phyloP scores from a whole-genome alignment of 2,329 filamentous ascomycete species.

The Aureobasidium sp. region DNA sequence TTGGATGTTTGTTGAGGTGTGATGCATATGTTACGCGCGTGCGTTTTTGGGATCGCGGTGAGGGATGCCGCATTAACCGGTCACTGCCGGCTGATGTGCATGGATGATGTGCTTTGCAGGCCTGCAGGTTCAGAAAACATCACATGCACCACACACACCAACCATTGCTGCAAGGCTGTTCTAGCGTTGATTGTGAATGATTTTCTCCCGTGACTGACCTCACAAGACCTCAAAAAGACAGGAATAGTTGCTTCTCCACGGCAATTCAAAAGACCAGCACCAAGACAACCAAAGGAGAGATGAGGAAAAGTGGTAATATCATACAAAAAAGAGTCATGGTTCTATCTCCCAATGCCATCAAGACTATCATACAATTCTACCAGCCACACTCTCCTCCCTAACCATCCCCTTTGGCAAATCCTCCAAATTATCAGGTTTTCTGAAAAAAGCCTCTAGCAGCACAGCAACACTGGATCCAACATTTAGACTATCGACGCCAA shows the following conservation, averaged over 20 bases:
- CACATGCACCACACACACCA: background rate
- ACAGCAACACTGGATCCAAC: background rate
- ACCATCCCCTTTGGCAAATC: background rate
- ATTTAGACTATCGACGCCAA: slow-evolving; percentile 43
- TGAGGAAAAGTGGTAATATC: background rate
- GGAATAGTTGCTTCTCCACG: background rate
- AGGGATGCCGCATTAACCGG: background rate
- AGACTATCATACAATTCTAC: background rate
- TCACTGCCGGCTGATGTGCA: background rate
- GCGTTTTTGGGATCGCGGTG: background rate
- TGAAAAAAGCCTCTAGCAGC: slow-evolving; percentile 20
- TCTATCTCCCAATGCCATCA: background rate
- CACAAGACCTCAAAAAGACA: background rate
- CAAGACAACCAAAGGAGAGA: background rate
- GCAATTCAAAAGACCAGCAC: background rate
- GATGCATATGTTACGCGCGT: background rate
- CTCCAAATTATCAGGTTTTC: slow-evolving; percentile 24
- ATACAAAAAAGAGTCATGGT: background rate
- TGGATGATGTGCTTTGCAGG: background rate
- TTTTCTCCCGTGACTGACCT: too few relatives aligned
- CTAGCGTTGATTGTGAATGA: background rate
- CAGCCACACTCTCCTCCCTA: background rate
- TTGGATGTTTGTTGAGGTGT: background rate
- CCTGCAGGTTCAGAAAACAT: background rate
- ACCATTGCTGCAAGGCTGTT: background rate